Base-by-base conservation (phyloP, 2,329 filamentous ascomycete genomes). In the Sphaerulina populicola region DNA sequence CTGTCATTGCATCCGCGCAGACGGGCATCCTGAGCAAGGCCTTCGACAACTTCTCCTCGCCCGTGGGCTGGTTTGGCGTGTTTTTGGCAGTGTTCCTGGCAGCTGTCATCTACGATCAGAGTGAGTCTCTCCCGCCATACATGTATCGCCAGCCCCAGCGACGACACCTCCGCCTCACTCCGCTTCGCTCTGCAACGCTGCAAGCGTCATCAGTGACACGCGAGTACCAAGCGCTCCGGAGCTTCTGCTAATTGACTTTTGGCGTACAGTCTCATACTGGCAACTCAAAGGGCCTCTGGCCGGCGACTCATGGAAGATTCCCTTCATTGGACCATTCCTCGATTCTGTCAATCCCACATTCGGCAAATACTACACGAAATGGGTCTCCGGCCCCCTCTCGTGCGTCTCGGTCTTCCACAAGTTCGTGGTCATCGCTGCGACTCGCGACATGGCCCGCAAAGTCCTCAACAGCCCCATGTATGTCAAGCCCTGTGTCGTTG, bases 391-490 rank as follows among this genome's bases (percentile, higher is more conserved):
- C 42, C 84, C 87, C 43, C 77, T 98, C 62, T 96, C 90, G 77
- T 98, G 93, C 67, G 93, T 98, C 56, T 96, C 90, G 2, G 89
- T 98, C 64, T 98, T 98, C 76, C 93, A 98, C 81, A 98, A 97
- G 88, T 98, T 98, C 69, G 93, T 97, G 58, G 89, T 98, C 51
- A 95, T 98, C 68, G 91, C 90, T 31, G 94, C 90, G 14, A 89
- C 85, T 47, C 88, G 93, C 65, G 93, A 97, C 67, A 88, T 97
- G 80, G 86, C 91, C 52, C 86, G 91, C 63, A 97, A 97, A 71
- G 85, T 97, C 62, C 90, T 97, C 79, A 97, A 96, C 72, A 94
- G 90, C 15, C 93, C 93, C 23, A 69, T 74, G 46, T 97, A 83
- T 66, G 89, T 94, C 68, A 96, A 96, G 75, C 93, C 93, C 38